phyloP scores from a whole-genome alignment of 1,139 yeast species.

The Geotrichum reessii region DNA sequence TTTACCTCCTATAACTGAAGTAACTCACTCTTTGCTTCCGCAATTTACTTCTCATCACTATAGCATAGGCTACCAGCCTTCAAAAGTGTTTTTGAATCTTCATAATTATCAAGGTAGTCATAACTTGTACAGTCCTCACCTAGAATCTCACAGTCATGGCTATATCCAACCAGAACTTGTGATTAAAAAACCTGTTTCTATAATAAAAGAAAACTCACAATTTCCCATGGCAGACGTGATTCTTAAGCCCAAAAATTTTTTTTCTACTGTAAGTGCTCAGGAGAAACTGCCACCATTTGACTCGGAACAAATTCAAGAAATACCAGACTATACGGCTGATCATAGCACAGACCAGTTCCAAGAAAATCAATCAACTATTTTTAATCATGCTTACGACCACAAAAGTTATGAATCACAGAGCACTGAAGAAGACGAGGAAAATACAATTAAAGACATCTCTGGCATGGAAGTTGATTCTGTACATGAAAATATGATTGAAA shows the following conservation, averaged over 20 bases:
- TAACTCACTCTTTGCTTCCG: background rate
- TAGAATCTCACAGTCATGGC: background rate
- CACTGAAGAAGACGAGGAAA: background rate
- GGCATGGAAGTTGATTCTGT: background rate
- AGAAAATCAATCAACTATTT: background rate
- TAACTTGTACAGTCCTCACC: background rate
- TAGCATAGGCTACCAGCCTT: background rate
- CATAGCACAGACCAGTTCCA: background rate
- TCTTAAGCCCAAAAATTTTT: background rate
- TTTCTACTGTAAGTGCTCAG: background rate
- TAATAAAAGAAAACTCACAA: background rate
- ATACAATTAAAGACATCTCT: background rate
- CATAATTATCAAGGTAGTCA: background rate
- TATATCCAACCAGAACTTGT: background rate
- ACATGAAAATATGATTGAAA: background rate
- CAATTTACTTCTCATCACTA: background rate
- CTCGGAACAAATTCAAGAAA: background rate
- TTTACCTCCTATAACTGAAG: background rate
- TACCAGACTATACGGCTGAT: background rate
- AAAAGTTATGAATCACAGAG: background rate
- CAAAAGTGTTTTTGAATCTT: background rate
- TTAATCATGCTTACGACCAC: background rate
- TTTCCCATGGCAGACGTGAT: background rate
- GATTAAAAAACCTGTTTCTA: background rate
- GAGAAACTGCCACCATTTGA: background rate